These are phyloP conservation scores for Arthrobotrys megalospora DNA, from an alignment of 2,329 filamentous ascomycete species.

Conservation along the genomic window DNA sequence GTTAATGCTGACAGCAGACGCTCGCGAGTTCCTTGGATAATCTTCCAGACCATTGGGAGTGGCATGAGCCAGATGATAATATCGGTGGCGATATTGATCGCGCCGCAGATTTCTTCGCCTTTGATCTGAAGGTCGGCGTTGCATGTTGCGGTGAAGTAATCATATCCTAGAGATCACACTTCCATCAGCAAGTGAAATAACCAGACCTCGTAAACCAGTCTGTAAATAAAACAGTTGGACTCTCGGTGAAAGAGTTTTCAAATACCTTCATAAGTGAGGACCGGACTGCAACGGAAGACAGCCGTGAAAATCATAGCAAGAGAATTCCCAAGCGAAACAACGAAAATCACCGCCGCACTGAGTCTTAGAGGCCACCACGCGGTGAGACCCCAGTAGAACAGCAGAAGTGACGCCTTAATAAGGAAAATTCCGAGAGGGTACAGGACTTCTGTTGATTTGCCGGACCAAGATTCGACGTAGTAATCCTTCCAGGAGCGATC, in stretches of 20 bases:
- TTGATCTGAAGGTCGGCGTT: constrained; percentile 31
- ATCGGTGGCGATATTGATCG: constrained; percentile 41
- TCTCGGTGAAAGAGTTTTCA: not conserved
- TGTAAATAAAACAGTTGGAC: too few species aligned
- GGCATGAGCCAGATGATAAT: constrained; percentile 40
- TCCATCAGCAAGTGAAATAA: not conserved
- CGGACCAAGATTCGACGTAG: constrained; percentile 24
- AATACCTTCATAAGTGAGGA: constrained; percentile 33
- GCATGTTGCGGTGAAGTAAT: constrained; percentile 37
- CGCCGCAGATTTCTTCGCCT: constrained; percentile 29
- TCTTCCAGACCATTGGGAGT: constrained; percentile 44
- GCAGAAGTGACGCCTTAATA: constrained; percentile 37
- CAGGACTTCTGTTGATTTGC: constrained; percentile 23
- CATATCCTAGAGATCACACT: constrained; percentile 5
- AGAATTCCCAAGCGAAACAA: constrained; percentile 31
- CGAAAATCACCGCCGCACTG: constrained; percentile 25
- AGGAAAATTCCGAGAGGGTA: constrained; percentile 39
- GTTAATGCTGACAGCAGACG: constrained; percentile 34
- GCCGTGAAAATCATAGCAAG: constrained; percentile 37
- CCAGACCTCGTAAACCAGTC: too few species aligned
- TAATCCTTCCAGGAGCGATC: constrained; percentile 32
- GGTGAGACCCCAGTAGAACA: constrained; percentile 50
- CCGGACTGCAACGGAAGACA: constrained; percentile 31
- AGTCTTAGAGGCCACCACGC: constrained; percentile 37
- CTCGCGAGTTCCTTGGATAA: constrained; percentile 31